Base-by-base conservation (phyloP, 2,329 filamentous ascomycete species). In the Furcasterigmium sp. region DNA sequence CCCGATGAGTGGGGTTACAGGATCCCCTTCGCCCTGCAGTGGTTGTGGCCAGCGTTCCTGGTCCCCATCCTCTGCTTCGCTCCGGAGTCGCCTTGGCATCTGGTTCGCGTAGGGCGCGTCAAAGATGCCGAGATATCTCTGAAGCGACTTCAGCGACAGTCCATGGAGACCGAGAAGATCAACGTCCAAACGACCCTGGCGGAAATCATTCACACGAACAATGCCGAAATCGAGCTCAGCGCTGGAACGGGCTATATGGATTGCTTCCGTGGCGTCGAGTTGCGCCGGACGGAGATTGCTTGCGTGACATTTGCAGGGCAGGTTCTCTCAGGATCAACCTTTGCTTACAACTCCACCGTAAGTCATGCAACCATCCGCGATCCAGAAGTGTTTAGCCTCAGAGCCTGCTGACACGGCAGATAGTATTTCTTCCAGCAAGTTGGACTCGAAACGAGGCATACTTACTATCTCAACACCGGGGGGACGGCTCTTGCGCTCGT, bases 81-180 rank as follows among this genome's bases (percentile, higher is more conserved):
- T 5, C 72, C 72, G 1, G 72, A 75, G 47, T 72, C 67, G 3
- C 72, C 72, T 2, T 75, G 72, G 69, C 74, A 68, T 65, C 62
- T 71, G 4, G 65, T 74, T 8, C 65, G 71, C 6, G 55, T 58
- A 3, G 65, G 61, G 2, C 60, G 61, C 9, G 46, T 63, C 4
- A 62, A 65, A 4, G 64, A 67, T 2, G 70, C 65, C 4, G 65
- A 65, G 49, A 45, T 51, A 5, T 61, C 67, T 0, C 51, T 75
- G 0, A 47, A 54, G 28, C 61, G 69, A 4, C 60, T 76, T 14
- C 66, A 65, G 3, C 55, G 49, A 8, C 28, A 37, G 47, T 55
- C 59, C 8, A 64, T 73, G 11, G 30, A 18, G 30, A n/a, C 14
- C 9, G 11, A 34, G 9, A 11, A n/a, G 17, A n/a, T n/a, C n/a